A percentile compares a stretch with the other conserved stretches of the same genome.
Conservation (phyloP, 805 yeast species). For the Cyberlindnera meyerae region DNA sequence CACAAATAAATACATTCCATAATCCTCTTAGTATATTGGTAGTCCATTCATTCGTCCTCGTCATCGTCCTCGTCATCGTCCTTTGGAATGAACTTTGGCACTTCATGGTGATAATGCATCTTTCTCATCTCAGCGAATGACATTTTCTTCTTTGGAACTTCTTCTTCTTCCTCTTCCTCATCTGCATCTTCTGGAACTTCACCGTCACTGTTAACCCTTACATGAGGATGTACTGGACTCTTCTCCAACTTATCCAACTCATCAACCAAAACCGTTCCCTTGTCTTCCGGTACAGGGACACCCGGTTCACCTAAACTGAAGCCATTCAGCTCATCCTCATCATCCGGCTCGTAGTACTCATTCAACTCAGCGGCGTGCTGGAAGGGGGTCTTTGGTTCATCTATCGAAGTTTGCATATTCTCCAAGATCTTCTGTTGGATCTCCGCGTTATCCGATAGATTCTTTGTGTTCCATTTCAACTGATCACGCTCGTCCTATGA, state of each 20-base stretch:
- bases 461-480: conserved; percentile 82
- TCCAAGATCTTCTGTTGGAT: conserved; percentile 59
- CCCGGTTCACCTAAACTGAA: conserved; percentile 59
- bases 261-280: conserved; percentile 23
- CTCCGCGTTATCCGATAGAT: conserved; percentile 53
- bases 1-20: background rate
- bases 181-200: conserved; percentile 17
- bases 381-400: conserved; percentile 94
- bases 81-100: conserved; percentile 7
- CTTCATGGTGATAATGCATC: conserved; percentile 21
- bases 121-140: conserved; percentile 25
- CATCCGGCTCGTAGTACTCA: conserved; percentile 75
- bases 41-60: conserved; percentile 1
- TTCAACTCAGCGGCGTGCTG: conserved; percentile 78
- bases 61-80: conserved; percentile 11
- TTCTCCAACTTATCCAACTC: conserved; percentile 20
- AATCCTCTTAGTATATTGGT: background rate
- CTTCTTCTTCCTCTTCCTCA: conserved; percentile 15
- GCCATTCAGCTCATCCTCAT: conserved; percentile 41
- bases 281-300: conserved; percentile 10
- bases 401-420: conserved; percentile 55
- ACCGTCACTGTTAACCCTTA: conserved; percentile 30
- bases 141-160: conserved; percentile 43
- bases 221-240: conserved; percentile 9
- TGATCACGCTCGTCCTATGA: conserved; percentile 29